These are phyloP conservation scores for Leptodontidium sp. DNA, from an alignment of 2,329 filamentous ascomycete genomes.

Conservation along the genomic window DNA sequence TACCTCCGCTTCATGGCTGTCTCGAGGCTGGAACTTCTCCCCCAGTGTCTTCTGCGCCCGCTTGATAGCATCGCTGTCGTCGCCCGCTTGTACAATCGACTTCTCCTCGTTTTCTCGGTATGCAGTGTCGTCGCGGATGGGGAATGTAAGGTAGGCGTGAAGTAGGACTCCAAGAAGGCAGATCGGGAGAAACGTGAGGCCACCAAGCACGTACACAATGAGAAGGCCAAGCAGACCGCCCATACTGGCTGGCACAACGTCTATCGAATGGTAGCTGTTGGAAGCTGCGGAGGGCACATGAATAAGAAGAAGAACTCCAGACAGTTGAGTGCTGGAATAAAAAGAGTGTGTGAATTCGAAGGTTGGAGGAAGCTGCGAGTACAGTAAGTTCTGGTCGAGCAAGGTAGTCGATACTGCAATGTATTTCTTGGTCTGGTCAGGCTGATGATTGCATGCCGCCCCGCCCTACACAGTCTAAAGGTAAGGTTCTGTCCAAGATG, in stretches of 20 bases:
- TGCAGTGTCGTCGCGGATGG: constrained; percentile 56
- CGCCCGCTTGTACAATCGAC: constrained; percentile 63
- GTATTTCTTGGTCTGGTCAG: neutral
- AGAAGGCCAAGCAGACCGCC: constrained; percentile 48
- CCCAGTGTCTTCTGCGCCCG: constrained; percentile 65
- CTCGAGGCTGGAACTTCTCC: constrained; percentile 65
- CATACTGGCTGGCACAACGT: constrained; percentile 30
- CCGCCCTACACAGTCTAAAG: neutral
- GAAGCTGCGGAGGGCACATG: constrained; percentile 10
- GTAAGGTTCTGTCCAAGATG: neutral
- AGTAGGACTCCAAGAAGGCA: constrained; percentile 66
- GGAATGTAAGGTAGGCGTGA: constrained; percentile 75
- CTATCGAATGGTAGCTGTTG: constrained; percentile 3
- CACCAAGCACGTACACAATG: constrained; percentile 82
- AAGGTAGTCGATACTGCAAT: constrained; percentile 3
- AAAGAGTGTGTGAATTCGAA: neutral
- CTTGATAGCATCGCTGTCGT: constrained; percentile 71
- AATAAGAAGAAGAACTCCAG: neutral
- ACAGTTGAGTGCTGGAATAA: constrained; percentile 4
- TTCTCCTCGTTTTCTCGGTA: constrained; percentile 47
- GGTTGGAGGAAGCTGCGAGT: neutral
- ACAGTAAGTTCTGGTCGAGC: neutral
- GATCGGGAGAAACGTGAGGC: constrained; percentile 86
- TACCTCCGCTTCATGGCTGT: constrained; percentile 73
- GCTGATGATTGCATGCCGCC: constrained; percentile 14